A percentile compares a stretch with the other conserved stretches of the same genome.
Evolutionary conservation across 352 stramenopile genomes (phyloP).

Genomic region (Globisporangium yorkense): DNA sequence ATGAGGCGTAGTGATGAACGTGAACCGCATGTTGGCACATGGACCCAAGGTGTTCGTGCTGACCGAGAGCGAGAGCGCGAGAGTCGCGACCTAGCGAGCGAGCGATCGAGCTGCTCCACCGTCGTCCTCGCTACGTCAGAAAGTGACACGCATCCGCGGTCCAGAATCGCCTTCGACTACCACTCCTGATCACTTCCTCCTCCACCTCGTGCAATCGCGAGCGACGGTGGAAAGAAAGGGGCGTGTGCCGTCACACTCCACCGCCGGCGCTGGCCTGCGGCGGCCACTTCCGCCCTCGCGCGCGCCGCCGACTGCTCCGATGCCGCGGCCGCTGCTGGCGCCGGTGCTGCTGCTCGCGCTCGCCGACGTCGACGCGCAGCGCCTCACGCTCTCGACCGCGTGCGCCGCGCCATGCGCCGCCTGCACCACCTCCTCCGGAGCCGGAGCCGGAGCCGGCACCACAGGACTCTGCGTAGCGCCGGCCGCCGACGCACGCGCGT

Average conservation of each 20-base stretch:
- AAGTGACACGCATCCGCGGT: too few relatives aligned
- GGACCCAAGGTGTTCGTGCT: too few relatives aligned
- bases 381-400: neutral
- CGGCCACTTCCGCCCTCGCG: neutral
- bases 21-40: too few relatives aligned
- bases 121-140: too few relatives aligned
- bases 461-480: constrained; percentile 9
- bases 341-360: neutral
- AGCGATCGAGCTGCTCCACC: too few relatives aligned
- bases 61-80: too few relatives aligned
- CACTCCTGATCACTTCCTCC: too few relatives aligned
- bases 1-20: too few relatives aligned
- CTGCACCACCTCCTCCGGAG: neutral
- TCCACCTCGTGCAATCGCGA: neutral
- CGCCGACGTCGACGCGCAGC: neutral
- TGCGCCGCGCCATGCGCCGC: constrained; percentile 3
- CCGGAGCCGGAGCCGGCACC: neutral
- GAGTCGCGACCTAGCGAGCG: too few relatives aligned
- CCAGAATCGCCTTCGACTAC: too few relatives aligned
- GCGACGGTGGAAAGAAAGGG: neutral
- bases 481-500: constrained; percentile 1
- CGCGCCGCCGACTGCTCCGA: neutral
- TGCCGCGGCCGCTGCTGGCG: neutral
- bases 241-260: neutral
- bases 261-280: too few relatives aligned